Percentiles rank a stretch among this genome's conserved stretches.
phyloP scores from a whole-genome alignment of 495 filamentous ascomycete species.

The Trichoderma gamsii region DNA sequence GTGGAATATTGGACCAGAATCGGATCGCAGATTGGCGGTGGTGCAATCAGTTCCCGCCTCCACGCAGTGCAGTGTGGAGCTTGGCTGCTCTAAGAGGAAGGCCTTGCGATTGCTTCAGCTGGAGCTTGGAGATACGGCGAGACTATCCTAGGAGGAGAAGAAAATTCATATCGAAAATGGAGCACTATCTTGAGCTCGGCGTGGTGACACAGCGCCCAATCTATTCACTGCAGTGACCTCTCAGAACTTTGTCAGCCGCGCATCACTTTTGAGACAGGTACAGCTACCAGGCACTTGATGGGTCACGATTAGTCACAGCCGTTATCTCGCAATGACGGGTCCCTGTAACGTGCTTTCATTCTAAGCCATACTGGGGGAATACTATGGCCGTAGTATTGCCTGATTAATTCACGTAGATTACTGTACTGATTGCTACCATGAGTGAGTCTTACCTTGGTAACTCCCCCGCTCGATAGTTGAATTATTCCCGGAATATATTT shows the following conservation, averaged over 20 bases:
- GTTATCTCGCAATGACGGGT: constrained; percentile 11
- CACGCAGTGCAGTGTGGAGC: not conserved
- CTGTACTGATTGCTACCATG: not conserved
- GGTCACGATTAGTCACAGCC: not conserved
- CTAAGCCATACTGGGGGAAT: not conserved
- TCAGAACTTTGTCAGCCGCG: no score
- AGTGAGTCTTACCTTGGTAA: no score
- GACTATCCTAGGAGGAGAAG: not conserved
- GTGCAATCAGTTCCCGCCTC: not conserved
- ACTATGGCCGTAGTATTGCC: not conserved
- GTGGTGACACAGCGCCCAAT: no score
- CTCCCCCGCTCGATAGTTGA: no score
- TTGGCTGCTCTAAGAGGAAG: not conserved
- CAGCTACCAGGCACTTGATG: not conserved
- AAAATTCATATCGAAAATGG: no score
- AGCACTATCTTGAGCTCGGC: no score
- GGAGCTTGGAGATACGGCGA: not conserved
- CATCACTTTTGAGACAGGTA: not conserved
- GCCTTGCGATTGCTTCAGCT: not conserved
- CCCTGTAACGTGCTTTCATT: constrained; percentile 8
- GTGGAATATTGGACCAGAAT: not conserved
- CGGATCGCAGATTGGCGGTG: not conserved
- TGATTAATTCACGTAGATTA: not conserved
- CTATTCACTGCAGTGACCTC: no score
- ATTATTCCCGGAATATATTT: no score